phyloP scores from a whole-genome alignment of 2,329 filamentous ascomycete genomes.

The Neopestalotiopsis rosae region DNA sequence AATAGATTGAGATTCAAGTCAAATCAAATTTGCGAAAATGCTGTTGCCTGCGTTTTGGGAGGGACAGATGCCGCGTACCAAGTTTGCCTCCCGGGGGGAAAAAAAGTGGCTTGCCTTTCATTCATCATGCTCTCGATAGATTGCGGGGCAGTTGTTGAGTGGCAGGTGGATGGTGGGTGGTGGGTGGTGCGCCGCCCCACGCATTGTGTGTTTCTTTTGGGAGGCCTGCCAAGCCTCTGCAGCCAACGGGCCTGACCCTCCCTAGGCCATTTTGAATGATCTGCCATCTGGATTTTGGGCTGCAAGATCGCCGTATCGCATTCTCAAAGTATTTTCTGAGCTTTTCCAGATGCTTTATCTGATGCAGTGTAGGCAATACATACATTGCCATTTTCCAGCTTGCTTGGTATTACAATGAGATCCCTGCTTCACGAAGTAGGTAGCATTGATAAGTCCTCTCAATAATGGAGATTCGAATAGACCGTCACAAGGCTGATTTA shows the following conservation, averaged over 20 bases:
- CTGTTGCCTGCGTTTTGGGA: not conserved
- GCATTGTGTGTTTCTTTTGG: not conserved
- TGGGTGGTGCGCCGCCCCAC: not conserved
- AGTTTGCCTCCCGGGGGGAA: not conserved
- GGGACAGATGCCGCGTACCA: not conserved
- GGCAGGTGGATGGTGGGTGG: not conserved
- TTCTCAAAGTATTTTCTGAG: not conserved
- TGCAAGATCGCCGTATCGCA: not conserved
- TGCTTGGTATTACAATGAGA: too few relatives aligned
- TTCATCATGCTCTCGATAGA: not conserved
- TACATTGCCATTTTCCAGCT: too few relatives aligned
- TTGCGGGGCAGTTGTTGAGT: not conserved
- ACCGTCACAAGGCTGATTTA: too few relatives aligned
- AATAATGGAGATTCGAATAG: too few relatives aligned
- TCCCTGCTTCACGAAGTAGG: too few relatives aligned
- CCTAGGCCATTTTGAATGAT: too few relatives aligned
- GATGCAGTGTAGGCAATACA: not conserved
- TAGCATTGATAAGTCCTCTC: too few relatives aligned
- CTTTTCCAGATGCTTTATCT: not conserved
- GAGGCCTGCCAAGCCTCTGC: not conserved
- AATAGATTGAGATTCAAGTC: not conserved
- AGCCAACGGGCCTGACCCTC: not conserved
- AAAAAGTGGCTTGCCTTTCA: not conserved
- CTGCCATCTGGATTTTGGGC: not conserved
- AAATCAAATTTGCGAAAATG: not conserved